Base-by-base conservation (phyloP, 2,329 filamentous ascomycete genomes). In the Aspergillus sp. region DNA sequence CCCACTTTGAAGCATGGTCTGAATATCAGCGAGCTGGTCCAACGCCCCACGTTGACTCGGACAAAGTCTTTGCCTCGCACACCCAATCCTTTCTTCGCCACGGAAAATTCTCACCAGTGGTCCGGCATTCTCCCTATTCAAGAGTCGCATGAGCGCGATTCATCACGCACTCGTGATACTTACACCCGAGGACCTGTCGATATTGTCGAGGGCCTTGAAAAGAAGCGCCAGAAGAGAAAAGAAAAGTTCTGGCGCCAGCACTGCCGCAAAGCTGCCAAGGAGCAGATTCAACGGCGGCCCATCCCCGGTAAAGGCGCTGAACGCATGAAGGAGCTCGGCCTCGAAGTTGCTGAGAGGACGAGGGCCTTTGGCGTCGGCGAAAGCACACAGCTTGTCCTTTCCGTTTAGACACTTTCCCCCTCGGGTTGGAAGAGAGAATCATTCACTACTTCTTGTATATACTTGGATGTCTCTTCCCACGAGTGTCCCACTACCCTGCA, bases 141-240 rank as follows among this genome's bases (percentile, higher is more conserved):
- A 33, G 67, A 74, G 58, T 70, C 72, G 23, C 66, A 72, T 27
- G 67, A 75, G 63, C 64, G 68, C 55, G 66, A 74, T 56, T 62
- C 68, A 44, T 72, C 74, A 50, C 70, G 65, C 59, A 70, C 67
- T 57, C 73, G 73, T 14, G 83, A 88, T 51, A 78, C 86, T 43
- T 91, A 95, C 62, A 84, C 91, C 9, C 90, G 95, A 62, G 91
- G 92, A n/a, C 93, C 95, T 37, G 96, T 99, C 65, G 95, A 98
- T 75, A 99, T 97, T 61, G 90, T 97, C 75, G 96, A 96, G 74
- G 95, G 95, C 8, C 84, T 99, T 1, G 95, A 99, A 79, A 89
- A 90, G 76, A 98, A 96, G 79, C 89, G 93, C 24, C 90, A 95
- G 78, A 88, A 95, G 63, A 90, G 95, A 66, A 92, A 90, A 77